Conservation (phyloP, 371 early-diverging fungal genomes). For the Mucor piriformis region DNA sequence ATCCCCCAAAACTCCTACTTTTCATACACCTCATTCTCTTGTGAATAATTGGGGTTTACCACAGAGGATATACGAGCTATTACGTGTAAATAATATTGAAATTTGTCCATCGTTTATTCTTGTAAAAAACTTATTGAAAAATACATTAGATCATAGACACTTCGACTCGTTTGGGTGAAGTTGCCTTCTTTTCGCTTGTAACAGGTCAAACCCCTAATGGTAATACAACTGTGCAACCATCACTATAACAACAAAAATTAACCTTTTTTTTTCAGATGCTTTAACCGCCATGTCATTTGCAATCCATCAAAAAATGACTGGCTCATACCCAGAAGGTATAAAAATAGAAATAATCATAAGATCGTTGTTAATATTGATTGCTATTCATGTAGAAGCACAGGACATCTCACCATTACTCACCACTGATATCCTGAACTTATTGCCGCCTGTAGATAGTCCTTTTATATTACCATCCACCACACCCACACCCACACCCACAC, state of each 20-base stretch:
- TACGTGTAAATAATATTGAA: not conserved
- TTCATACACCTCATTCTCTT: not conserved
- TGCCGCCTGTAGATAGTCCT: not conserved
- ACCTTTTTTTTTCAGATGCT: not conserved
- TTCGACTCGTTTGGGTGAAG: not conserved
- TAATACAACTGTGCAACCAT: not conserved
- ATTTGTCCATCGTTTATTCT: not conserved
- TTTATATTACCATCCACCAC: not conserved
- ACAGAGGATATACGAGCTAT: not conserved
- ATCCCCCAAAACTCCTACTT: not conserved
- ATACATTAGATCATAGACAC: not conserved
- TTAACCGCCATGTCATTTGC: conserved; percentile 1
- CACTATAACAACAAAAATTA: not conserved
- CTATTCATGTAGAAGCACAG: too few species aligned
- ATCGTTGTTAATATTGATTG: too few species aligned
- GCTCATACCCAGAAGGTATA: not conserved
- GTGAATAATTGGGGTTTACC: not conserved
- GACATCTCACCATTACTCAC: not conserved
- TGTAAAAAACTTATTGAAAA: too few species aligned
- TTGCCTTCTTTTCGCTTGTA: not conserved
- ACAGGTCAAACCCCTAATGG: not conserved
- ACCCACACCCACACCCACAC: not conserved
- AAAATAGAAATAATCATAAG: not conserved
- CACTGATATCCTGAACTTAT: not conserved
- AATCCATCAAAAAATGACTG: not conserved